Conservation (phyloP, 805 yeast genomes). For the Candida hispaniensis region DNA sequence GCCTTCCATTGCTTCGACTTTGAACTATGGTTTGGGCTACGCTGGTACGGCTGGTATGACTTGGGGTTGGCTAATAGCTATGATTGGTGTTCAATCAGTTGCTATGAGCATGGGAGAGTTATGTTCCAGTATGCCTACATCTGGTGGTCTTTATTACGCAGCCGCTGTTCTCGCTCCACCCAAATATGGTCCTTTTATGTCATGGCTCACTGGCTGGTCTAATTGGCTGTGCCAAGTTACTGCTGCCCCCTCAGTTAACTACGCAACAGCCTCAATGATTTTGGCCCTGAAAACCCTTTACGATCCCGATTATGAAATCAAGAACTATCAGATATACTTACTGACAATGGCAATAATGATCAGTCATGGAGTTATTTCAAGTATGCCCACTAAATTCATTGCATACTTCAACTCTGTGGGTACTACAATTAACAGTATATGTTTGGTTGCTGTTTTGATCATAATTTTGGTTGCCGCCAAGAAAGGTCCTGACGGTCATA, state of each 20-base stretch:
- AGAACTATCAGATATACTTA: slow-evolving; percentile 42
- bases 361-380: slow-evolving; percentile 38
- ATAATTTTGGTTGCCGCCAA: slow-evolving; percentile 40
- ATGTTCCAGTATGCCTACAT: slow-evolving; percentile 54
- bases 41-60: slow-evolving; percentile 55
- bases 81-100: slow-evolving; percentile 45
- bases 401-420: slow-evolving; percentile 43
- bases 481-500: slow-evolving; percentile 26
- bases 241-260: slow-evolving; percentile 50
- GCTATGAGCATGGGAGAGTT: slow-evolving; percentile 45
- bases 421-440: slow-evolving; percentile 39
- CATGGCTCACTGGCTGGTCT: slow-evolving; percentile 56
- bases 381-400: slow-evolving; percentile 44
- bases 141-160: slow-evolving; percentile 62
- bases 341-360: slow-evolving; percentile 43
- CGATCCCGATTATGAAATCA: slow-evolving; percentile 33
- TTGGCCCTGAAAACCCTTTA: slow-evolving; percentile 39
- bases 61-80: slow-evolving; percentile 51
- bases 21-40: slow-evolving; percentile 49
- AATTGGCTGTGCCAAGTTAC: slow-evolving; percentile 58
- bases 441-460: slow-evolving; percentile 42
- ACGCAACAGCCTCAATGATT: slow-evolving; percentile 46
- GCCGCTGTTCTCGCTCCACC: slow-evolving; percentile 52
- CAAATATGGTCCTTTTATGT: slow-evolving; percentile 40
- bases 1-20: slow-evolving; percentile 54